Base-by-base conservation (phyloP, 345 rosid species). In the Theobroma cacao region DNA sequence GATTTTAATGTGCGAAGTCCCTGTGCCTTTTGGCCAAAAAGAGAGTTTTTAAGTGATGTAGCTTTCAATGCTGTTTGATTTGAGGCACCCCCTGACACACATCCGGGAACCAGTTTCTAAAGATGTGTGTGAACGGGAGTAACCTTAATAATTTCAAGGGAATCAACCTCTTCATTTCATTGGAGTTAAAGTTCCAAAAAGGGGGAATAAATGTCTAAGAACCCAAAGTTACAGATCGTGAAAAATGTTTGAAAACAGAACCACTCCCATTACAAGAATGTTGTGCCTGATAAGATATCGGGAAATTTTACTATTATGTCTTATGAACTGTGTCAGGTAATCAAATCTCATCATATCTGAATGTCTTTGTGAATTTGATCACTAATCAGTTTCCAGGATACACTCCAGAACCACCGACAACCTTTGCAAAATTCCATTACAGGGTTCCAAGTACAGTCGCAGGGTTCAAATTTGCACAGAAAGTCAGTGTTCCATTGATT, bases 1-100 rank as follows among this genome's bases (percentile, higher is more conserved):
- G 78, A 28, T 74, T 59, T 66, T 67, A 81, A 74, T 50, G 78
- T 38, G 75, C 31, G 2, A 56, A 45, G 33, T 14, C 38, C 38
- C 38, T 66, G 8, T 60, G 2, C 38, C 17, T 71, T n/a, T 48
- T 30, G 41, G 60, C 17, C 2, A 4, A 47, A 70, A 38, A 40
- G 15, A 0, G 22, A 13, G 11, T 13, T 22, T 38, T 56, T 15
- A 11, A 72, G 31, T 2, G 2, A 53, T 10, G 53, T 59, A 38
- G 38, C 68, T 71, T 70, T 70, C 74, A 8, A 30, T 48, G 59
- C 28, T 70, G 74, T 30, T 48, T 50, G 41, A 8, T 69, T 69
- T 47, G 7, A 47, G 38, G 40, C 22, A 5, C 14, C 10, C 34
- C 24, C 14, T 1, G 12, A 33, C 3, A 33, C 34, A 17, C 26